Conservation (phyloP, 192 early-diverging fungal genomes). For the Coemansia biformis region DNA sequence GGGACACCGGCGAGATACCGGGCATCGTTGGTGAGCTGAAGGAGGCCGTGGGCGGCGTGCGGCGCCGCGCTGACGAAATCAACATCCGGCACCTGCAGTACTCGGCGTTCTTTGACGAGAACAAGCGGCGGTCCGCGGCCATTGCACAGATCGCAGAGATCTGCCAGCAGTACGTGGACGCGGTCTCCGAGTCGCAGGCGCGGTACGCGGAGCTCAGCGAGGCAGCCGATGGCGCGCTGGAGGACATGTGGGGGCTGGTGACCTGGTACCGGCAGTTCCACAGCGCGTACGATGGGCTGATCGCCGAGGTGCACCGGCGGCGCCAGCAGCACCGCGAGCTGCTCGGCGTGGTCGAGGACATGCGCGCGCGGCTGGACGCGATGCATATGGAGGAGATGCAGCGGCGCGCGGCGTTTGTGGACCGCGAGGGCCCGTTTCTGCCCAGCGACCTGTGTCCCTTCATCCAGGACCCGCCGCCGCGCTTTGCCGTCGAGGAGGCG, state of each 20-base stretch:
- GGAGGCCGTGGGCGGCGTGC: slow-evolving; percentile 18
- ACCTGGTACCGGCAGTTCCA: slow-evolving; percentile 49
- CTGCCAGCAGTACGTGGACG: slow-evolving; percentile 9
- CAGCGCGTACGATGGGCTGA: slow-evolving; percentile 42
- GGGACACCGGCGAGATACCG: slow-evolving; percentile 42
- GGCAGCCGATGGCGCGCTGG: slow-evolving; percentile 22
- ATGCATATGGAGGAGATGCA: slow-evolving; percentile 33
- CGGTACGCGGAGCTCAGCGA: slow-evolving; percentile 9
- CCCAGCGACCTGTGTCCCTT: slow-evolving; percentile 52
- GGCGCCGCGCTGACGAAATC: slow-evolving; percentile 35
- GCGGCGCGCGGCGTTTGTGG: slow-evolving; percentile 32
- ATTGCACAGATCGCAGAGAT: slow-evolving; percentile 17
- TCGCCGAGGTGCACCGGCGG: slow-evolving; percentile 43
- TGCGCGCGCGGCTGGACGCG: slow-evolving; percentile 33
- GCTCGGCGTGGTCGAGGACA: slow-evolving; percentile 33
- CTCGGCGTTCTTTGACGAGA: slow-evolving; percentile 36
- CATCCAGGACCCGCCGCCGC: slow-evolving; percentile 47
- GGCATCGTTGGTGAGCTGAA: slow-evolving; percentile 37
- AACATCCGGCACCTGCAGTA: slow-evolving; percentile 41
- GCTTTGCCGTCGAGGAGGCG: slow-evolving; percentile 38
- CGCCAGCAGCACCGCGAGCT: slow-evolving; percentile 32
- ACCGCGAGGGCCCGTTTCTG: slow-evolving; percentile 32
- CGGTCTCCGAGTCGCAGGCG: slow-evolving; percentile 13
- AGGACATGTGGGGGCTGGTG: slow-evolving; percentile 41
- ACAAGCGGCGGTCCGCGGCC: slow-evolving; percentile 14